A percentile compares a stretch with the other conserved stretches of the same genome.
These are phyloP conservation scores for Lanzia echinophila DNA, from an alignment of 2,329 filamentous ascomycete species.

Conservation along the genomic window DNA sequence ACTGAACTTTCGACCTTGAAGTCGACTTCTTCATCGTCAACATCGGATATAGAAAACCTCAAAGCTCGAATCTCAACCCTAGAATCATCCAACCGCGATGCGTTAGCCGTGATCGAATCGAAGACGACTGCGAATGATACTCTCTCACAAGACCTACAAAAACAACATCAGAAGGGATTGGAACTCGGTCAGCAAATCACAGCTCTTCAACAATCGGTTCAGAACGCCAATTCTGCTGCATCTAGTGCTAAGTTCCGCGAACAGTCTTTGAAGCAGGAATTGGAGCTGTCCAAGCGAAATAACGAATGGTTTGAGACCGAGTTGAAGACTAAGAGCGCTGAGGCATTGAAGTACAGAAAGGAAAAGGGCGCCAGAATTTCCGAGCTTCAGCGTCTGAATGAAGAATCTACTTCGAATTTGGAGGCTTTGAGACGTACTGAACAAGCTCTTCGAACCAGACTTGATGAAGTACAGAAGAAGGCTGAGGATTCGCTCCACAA, in stretches of 20 bases:
- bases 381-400: slow-evolving; percentile 80
- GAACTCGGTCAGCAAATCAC: slow-evolving; percentile 78
- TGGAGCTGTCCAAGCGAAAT: slow-evolving; percentile 81
- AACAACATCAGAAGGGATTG: slow-evolving; percentile 82
- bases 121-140: slow-evolving; percentile 83
- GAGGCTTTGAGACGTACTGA: slow-evolving; percentile 76
- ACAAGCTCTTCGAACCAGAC: slow-evolving; percentile 68
- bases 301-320: slow-evolving; percentile 92
- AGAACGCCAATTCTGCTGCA: slow-evolving; percentile 71
- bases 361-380: slow-evolving; percentile 88
- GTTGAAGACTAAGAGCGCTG: slow-evolving; percentile 80
- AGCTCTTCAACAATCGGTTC: slow-evolving; percentile 73
- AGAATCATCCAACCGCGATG: slow-evolving; percentile 88
- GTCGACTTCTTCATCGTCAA: slow-evolving; percentile 65
- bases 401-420: slow-evolving; percentile 71
- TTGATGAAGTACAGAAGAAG: slow-evolving; percentile 80
- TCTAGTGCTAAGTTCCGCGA: slow-evolving; percentile 84
- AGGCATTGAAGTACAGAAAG: slow-evolving; percentile 85
- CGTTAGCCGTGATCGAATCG: slow-evolving; percentile 78
- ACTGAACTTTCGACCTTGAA: slow-evolving; percentile 75
- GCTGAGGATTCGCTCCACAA: slow-evolving; percentile 76
- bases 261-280: slow-evolving; percentile 81
- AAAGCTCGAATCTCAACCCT: slow-evolving; percentile 78
- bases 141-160: slow-evolving; percentile 76
- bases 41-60: slow-evolving; percentile 68